Conservation (phyloP, 2,329 filamentous ascomycete species). For the Sporothrix euskadiensis region DNA sequence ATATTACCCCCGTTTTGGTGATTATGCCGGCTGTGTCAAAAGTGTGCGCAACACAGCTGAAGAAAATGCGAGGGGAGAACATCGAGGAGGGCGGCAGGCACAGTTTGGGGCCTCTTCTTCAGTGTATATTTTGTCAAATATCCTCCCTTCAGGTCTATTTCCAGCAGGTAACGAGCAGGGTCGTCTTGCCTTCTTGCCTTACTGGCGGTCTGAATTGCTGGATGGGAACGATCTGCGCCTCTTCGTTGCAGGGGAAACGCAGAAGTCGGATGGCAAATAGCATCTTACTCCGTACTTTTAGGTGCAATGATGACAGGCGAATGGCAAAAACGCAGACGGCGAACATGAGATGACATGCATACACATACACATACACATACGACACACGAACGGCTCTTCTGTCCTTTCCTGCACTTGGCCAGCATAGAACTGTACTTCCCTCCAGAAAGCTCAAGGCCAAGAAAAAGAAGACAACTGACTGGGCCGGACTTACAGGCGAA, state of each 20-base stretch:
- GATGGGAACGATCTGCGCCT: background rate
- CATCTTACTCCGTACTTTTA: background rate
- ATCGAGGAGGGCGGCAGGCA: background rate
- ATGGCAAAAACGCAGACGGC: background rate
- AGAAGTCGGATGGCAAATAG: background rate
- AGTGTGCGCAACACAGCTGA: slow-evolving; percentile 5
- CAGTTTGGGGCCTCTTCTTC: background rate
- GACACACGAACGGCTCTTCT: background rate
- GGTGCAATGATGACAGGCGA: background rate
- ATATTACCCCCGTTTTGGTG: background rate
- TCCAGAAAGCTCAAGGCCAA: background rate
- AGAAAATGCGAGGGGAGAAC: background rate
- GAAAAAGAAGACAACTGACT: background rate
- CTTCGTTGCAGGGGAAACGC: background rate
- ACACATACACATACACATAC: background rate
- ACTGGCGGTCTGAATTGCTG: background rate
- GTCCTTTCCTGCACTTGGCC: background rate
- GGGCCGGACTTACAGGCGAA: background rate
- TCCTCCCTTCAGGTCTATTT: background rate
- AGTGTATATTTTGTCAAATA: background rate
- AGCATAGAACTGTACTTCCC: background rate
- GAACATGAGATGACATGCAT: slow-evolving; percentile 6
- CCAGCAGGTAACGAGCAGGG: background rate
- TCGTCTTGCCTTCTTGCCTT: background rate
- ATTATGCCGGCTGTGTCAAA: background rate